Percentiles rank a stretch among this genome's conserved stretches.
Evolutionary conservation across 2,329 filamentous ascomycete species (phyloP).

Genomic region (Botrytis tulipae): DNA sequence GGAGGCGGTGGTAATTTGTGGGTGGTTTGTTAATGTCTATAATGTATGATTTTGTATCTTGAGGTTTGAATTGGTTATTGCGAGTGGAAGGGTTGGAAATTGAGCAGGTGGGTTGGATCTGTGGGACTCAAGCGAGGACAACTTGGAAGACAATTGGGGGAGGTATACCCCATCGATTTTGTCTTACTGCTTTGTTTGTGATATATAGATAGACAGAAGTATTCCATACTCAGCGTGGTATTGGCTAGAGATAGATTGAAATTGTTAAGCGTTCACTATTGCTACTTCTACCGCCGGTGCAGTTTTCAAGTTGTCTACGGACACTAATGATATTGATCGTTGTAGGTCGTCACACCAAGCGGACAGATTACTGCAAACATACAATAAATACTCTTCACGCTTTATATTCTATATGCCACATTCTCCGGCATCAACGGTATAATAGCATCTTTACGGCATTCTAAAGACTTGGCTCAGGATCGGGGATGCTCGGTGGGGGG

Average conservation of each 20-base stretch:
- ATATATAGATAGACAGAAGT: not conserved
- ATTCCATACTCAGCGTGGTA: not conserved
- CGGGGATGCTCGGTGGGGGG: not conserved
- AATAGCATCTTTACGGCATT: not conserved
- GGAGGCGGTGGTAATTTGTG: no score
- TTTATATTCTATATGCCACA: not conserved
- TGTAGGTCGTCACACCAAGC: not conserved
- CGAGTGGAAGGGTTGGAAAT: no score
- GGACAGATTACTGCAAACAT: fast-evolving
- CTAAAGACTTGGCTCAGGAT: not conserved
- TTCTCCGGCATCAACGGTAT: not conserved
- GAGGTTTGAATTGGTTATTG: no score
- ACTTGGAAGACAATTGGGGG: no score
- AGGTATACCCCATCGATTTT: no score
- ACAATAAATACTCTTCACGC: not conserved
- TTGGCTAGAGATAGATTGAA: not conserved
- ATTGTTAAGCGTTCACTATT: not conserved
- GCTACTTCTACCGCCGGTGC: not conserved
- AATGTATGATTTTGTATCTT: no score
- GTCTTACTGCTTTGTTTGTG: not conserved
- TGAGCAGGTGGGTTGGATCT: no score
- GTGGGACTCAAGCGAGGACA: no score
- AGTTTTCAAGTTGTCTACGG: not conserved
- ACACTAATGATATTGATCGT: fast-evolving
- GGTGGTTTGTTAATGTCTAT: no score